Base-by-base conservation (phyloP, 2,329 filamentous ascomycete genomes). In the Rhexocercosporidium sp. region DNA sequence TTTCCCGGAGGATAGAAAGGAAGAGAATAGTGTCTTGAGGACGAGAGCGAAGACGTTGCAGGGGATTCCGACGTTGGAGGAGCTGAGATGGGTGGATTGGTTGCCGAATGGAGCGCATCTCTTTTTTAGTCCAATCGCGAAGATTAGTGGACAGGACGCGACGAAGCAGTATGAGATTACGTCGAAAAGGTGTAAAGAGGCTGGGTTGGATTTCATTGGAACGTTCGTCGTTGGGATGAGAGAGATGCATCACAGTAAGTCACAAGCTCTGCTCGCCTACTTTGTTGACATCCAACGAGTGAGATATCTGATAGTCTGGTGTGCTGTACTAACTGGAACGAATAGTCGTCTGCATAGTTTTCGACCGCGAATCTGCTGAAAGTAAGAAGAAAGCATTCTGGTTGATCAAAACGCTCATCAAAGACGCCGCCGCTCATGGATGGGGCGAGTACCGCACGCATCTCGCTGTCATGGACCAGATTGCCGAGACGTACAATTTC, bases 101-200 rank as follows among this genome's bases (percentile, higher is more conserved):
- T 74, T 82, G 8, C 83, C 83, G 3, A 86, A 86, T 71, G 84
- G 82, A 4, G 79, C 80, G 0, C 84, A 86, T 70, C 70, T 85
- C 5, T 83, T 83, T 77, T 87, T 86, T 77, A 81, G 79, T 5
- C 84, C 85, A 0, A 86, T 87, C 66, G 79, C 81, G 7, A 82
- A 82, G 34, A 82, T 85, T 1, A 78, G 79, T 1, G 84, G 82
- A 2, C 76, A 78, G 12, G 83, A 86, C 66, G 84, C 82, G 1
- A 77, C 78, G 51, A 72, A 77, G 1, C 80, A 84, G 65, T 82
- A 84, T 72, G 70, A 78, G 5, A 70, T 84, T 29, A 83, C 79
- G 7, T 69, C 79, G 71, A 77, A 72, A 4, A 75, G 79, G 31
- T 76, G 78, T 64, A 72, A 77, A n/a, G 78, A 84, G 66, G 77